Evolutionary conservation across 306 rosid genomes (phyloP).

Genomic region (Cicer cuneatum): DNA sequence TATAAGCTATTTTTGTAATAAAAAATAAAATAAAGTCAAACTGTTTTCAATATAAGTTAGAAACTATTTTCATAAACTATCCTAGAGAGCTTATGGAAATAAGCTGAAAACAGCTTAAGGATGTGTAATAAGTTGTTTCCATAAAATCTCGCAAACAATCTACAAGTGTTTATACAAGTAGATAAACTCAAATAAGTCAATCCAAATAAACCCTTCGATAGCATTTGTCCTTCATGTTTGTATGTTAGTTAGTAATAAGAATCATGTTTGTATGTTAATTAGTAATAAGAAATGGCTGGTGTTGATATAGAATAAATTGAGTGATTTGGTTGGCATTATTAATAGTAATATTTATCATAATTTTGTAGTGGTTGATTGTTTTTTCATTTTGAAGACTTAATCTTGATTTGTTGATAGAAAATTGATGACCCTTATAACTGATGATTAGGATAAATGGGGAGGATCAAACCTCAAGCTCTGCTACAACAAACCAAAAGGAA

Average conservation of each 20-base stretch:
- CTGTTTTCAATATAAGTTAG: no score
- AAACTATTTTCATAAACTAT: no score
- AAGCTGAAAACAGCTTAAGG: no score
- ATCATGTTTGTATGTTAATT: slow-evolving; percentile 8
- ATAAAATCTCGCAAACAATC: no score
- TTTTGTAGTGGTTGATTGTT: slow-evolving; percentile 15
- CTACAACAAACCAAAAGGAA: slow-evolving; percentile 76
- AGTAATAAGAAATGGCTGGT: background rate
- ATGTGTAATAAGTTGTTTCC: no score
- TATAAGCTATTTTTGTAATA: no score
- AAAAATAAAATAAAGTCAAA: no score
- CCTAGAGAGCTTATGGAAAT: no score
- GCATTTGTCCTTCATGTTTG: no score
- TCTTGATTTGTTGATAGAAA: slow-evolving; percentile 35
- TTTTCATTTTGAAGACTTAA: slow-evolving; percentile 9
- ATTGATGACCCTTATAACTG: slow-evolving; percentile 34
- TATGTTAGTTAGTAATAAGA: background rate
- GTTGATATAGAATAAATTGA: background rate
- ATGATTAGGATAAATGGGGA: slow-evolving; percentile 54
- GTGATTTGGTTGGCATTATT: slow-evolving; percentile 1
- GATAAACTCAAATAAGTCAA: no score
- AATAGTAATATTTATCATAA: slow-evolving; percentile 3
- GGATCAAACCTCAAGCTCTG: slow-evolving; percentile 67
- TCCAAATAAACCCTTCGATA: no score
- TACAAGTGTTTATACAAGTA: no score